Evolutionary conservation across 2,329 filamentous ascomycete genomes (phyloP), one percentile per base, ranked within the genome.

Genomic region (Huntiella decipiens): DNA sequence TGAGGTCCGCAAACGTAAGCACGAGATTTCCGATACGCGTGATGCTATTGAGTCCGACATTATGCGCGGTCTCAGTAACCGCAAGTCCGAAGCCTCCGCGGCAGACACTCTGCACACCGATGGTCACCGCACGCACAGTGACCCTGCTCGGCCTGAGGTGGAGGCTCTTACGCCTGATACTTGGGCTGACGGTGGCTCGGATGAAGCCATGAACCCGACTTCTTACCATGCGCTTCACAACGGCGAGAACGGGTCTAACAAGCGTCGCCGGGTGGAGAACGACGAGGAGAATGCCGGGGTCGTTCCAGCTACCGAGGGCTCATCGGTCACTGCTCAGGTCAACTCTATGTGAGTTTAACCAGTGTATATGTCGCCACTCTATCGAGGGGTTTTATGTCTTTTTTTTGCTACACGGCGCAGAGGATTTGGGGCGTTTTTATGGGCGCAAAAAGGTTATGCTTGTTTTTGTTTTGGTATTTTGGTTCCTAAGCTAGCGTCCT

Each of bases 31-130:
- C 54, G 65, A 69, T 13, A 87, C 84, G 63, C 93, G 92, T 61
- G 77, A 79, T 44, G 81, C 91, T 41, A 86, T 98, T 5, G 91
- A 98, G 60, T 76, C 88, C 53, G 79, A 76, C 42, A 96, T 98
- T 53, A 85, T 98, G 72, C 76, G 81, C 44, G 84, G 83, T 6
- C 70, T 94, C 16, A 75, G 77, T 11, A 28, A 10, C 22, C 22
- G 22, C 22, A 71, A 74, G 1, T 71, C 77, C 6, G 66, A 66
- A 45, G 68, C 73, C 17, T 37, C 16, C 12, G 12, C 22, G 10
- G 19, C 32, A 19, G 36, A 31, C 11, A n/a, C 34, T 22, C 17
- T 35, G 12, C 32, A 33, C n/a, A 28, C 15, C 34, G 33, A 36
- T 12, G 33, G 40, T 8, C 44, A 40, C 35, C 38, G 41, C 7